These are phyloP conservation scores for Saururus chinensis DNA, from an alignment of 164 flowering plant species.

Conservation along the genomic window DNA sequence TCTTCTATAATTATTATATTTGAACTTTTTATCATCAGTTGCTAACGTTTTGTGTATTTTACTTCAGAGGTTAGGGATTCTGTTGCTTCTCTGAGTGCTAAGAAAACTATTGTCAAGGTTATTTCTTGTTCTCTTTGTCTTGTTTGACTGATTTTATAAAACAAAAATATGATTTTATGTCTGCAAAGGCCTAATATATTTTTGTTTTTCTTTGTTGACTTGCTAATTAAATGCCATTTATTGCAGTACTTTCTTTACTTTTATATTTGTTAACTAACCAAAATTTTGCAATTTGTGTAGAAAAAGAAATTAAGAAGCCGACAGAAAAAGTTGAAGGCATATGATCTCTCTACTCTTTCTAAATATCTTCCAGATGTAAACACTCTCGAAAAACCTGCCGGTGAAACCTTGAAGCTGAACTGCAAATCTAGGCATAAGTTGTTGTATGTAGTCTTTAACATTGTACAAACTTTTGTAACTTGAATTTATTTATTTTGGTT, in stretches of 20 bases:
- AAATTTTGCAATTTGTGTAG: slow-evolving; percentile 20
- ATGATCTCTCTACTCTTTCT: slow-evolving; percentile 49
- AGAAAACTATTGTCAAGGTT: slow-evolving; percentile 55
- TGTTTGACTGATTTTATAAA: neutral
- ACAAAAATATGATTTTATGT: neutral
- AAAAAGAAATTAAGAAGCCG: slow-evolving; percentile 45
- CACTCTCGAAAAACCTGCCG: slow-evolving; percentile 9
- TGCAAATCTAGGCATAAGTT: slow-evolving; percentile 47
- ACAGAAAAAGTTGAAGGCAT: slow-evolving; percentile 58
- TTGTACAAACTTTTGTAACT: neutral
- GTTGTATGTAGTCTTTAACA: slow-evolving; percentile 32
- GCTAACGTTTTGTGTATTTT: neutral
- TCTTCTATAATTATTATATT: too few species aligned
- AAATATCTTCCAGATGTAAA: slow-evolving; percentile 55
- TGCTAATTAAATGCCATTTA: neutral
- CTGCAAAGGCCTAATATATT: neutral
- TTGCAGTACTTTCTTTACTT: neutral
- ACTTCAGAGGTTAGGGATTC: slow-evolving; percentile 48
- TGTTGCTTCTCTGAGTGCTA: slow-evolving; percentile 38
- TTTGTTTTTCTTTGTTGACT: neutral
- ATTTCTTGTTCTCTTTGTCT: neutral
- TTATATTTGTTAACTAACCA: neutral
- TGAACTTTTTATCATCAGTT: too few species aligned
- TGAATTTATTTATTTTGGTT: neutral
- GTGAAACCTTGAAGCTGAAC: slow-evolving; percentile 28